Conservation (phyloP, 2,329 filamentous ascomycete species). For the Fusarium newnesense region DNA sequence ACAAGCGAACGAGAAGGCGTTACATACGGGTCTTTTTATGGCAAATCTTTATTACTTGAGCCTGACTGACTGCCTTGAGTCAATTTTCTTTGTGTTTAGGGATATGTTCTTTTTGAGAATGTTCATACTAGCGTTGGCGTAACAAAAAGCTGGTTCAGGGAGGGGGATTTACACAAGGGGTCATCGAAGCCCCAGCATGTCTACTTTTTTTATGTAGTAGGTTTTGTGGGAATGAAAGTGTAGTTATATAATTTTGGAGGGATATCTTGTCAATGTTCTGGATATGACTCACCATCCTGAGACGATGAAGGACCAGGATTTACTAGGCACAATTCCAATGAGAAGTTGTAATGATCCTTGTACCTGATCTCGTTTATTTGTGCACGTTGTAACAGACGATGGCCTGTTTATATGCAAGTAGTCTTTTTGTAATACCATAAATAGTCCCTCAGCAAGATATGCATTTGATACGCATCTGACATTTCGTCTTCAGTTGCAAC, state of each 20-base stretch:
- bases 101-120: constrained; percentile 38
- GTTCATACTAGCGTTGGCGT: constrained; percentile 47
- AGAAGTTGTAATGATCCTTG: constrained; percentile 37
- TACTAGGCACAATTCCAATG: constrained; percentile 29
- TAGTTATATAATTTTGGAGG: constrained; percentile 28
- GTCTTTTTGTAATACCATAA: neutral
- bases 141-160: constrained; percentile 41
- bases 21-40: constrained; percentile 17
- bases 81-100: constrained; percentile 26
- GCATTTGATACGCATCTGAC: neutral
- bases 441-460: neutral
- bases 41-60: constrained; percentile 1
- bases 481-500: neutral
- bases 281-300: constrained; percentile 4
- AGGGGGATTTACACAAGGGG: constrained; percentile 15
- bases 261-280: constrained; percentile 3
- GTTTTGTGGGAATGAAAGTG: constrained; percentile 2
- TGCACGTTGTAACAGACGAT: neutral
- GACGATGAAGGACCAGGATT: constrained; percentile 1
- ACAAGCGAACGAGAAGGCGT: constrained; percentile 35
- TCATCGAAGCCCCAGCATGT: constrained; percentile 23
- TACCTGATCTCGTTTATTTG: constrained; percentile 10
- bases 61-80: constrained; percentile 1
- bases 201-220: constrained; percentile 8
- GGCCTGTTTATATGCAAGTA: neutral